phyloP scores from a whole-genome alignment of 2,329 filamentous ascomycete species.

The Colletotrichum filicis region DNA sequence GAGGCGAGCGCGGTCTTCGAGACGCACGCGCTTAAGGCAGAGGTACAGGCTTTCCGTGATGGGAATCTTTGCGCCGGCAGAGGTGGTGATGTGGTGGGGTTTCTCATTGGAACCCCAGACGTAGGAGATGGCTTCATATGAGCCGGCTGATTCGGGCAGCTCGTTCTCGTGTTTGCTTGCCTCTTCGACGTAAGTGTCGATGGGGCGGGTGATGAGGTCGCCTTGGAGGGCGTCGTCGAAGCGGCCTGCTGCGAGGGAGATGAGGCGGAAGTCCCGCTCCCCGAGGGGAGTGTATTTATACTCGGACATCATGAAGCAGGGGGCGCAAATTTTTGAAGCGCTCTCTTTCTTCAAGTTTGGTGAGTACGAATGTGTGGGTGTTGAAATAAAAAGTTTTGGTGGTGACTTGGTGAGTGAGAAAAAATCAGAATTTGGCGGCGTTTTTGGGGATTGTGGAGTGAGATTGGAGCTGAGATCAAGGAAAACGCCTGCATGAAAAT shows the following conservation, averaged over 20 bases:
- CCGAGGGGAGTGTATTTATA: constrained; percentile 14
- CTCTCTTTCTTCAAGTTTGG: neutral
- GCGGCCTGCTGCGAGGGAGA: constrained; percentile 17
- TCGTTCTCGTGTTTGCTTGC: constrained; percentile 22
- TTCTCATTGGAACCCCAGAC: constrained; percentile 32
- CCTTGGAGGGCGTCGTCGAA: constrained; percentile 17
- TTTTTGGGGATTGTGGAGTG: constrained; percentile 34
- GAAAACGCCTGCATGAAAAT: constrained; percentile 23
- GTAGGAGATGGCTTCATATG: constrained; percentile 36
- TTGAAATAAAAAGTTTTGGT: neutral
- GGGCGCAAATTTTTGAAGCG: neutral
- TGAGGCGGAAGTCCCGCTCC: constrained; percentile 30
- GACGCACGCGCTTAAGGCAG: constrained; percentile 31
- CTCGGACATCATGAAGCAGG: constrained; percentile 7
- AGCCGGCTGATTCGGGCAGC: constrained; percentile 6
- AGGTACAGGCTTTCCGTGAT: constrained; percentile 28
- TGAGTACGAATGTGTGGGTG: neutral
- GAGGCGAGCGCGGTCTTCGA: constrained; percentile 13
- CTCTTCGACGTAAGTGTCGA: constrained; percentile 30
- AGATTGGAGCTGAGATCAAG: constrained; percentile 25
- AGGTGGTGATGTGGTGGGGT: constrained; percentile 13
- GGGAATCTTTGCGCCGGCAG: constrained; percentile 3
- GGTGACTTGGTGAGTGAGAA: neutral
- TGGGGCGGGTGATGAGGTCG: constrained; percentile 11
- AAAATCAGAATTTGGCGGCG: constrained; percentile 5